phyloP scores from a whole-genome alignment of 2,329 filamentous ascomycete species.

The Mollisiaceae sp. region DNA sequence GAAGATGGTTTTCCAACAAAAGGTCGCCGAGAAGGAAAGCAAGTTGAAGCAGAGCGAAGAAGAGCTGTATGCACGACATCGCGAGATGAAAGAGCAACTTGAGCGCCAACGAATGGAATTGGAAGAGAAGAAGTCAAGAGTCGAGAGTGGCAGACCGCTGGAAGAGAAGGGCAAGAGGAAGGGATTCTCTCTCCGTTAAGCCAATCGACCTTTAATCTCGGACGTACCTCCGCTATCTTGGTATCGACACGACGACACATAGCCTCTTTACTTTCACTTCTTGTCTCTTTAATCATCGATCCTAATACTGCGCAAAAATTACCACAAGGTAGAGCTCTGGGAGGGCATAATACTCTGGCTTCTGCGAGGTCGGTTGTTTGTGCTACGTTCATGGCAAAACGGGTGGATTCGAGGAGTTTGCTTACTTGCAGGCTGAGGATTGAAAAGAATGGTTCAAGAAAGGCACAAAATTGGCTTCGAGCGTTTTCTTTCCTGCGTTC shows the following conservation, averaged over 20 bases:
- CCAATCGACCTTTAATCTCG: slow-evolving; percentile 23
- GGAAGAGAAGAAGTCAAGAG: slow-evolving; percentile 95
- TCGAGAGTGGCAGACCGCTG: slow-evolving; percentile 93
- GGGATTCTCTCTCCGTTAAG: slow-evolving; percentile 97
- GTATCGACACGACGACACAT: slow-evolving; percentile 36
- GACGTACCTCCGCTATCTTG: slow-evolving; percentile 32
- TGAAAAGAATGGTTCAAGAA: slow-evolving; percentile 27
- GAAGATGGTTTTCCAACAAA: slow-evolving; percentile 99
- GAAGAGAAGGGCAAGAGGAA: slow-evolving; percentile 99
- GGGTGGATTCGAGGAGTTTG: slow-evolving; percentile 38
- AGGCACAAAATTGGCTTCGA: slow-evolving; percentile 35
- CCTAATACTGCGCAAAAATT: slow-evolving; percentile 39
- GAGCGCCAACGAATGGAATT: slow-evolving; percentile 93
- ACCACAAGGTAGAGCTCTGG: slow-evolving; percentile 33
- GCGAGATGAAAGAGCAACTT: slow-evolving; percentile 99
- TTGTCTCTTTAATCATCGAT: slow-evolving; percentile 44
- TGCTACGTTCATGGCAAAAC: slow-evolving; percentile 28
- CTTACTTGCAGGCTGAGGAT: slow-evolving; percentile 27
- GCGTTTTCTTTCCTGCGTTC: slow-evolving; percentile 22
- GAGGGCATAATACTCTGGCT: slow-evolving; percentile 38
- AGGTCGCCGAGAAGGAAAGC: slow-evolving; percentile 99
- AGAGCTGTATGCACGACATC: slow-evolving; percentile 95
- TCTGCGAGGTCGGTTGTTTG: slow-evolving; percentile 39
- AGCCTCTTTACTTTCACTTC: slow-evolving; percentile 41
- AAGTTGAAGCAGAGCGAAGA: slow-evolving; percentile 99